phyloP scores from a whole-genome alignment of 2,329 filamentous ascomycete species.

The Alternaria tenuissima region DNA sequence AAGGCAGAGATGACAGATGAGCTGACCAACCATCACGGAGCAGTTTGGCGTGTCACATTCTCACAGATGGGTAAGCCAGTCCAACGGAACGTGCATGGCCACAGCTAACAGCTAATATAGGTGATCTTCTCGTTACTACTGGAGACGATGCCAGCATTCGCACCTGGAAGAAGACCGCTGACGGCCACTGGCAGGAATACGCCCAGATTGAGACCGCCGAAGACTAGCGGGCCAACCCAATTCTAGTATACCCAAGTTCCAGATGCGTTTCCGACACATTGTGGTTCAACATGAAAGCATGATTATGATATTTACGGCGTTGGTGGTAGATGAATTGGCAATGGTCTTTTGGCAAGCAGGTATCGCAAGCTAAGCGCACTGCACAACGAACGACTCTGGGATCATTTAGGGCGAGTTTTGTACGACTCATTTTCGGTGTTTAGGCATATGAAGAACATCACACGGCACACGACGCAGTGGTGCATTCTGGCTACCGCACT shows the following conservation, averaged over 20 bases:
- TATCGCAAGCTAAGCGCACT: not conserved
- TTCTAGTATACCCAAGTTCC: not conserved
- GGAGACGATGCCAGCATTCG: constrained; percentile 74
- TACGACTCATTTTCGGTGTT: constrained; percentile 18
- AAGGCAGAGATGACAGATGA: constrained; percentile 69
- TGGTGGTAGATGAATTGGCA: not conserved
- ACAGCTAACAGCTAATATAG: constrained; percentile 57
- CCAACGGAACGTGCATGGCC: no score
- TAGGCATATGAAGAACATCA: constrained; percentile 10
- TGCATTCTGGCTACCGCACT: constrained; percentile 24
- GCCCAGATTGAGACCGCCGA: constrained; percentile 56
- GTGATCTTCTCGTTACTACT: constrained; percentile 76
- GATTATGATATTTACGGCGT: constrained; percentile 4
- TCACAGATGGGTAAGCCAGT: constrained; percentile 54
- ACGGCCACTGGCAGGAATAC: constrained; percentile 59
- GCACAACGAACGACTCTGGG: not conserved
- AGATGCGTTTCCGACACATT: not conserved
- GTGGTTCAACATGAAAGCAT: not conserved
- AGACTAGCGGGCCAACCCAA: constrained; percentile 24
- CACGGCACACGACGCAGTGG: not conserved
- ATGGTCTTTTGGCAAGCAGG: not conserved
- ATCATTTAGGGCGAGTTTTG: not conserved
- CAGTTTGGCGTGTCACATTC: constrained; percentile 79
- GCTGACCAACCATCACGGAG: constrained; percentile 72
- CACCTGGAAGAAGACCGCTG: constrained; percentile 60